Conservation (phyloP, 495 filamentous ascomycete genomes). For the Lepraria neglecta region DNA sequence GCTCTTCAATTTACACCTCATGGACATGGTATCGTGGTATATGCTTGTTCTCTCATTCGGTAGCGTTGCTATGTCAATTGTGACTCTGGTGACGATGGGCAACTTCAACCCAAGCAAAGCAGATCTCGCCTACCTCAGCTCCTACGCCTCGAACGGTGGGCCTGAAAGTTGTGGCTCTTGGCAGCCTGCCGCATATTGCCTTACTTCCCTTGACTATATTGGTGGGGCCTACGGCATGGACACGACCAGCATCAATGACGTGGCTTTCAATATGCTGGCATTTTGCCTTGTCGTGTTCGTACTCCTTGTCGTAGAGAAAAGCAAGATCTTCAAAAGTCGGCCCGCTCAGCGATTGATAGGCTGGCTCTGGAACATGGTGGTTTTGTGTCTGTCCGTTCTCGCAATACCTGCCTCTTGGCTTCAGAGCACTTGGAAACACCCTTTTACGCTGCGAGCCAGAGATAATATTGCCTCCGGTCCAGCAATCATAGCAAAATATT, state of each 20-base stretch:
- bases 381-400: neutral
- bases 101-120: constrained; percentile 10
- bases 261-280: neutral
- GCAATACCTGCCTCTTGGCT: neutral
- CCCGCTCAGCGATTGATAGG: neutral
- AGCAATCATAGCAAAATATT: too few relatives aligned
- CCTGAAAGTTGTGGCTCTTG: constrained; percentile 11
- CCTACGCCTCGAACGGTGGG: constrained; percentile 2
- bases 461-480: too few relatives aligned
- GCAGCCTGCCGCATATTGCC: constrained; percentile 10
- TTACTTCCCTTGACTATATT: neutral
- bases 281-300: constrained; percentile 11
- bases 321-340: neutral
- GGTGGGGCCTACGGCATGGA: too few relatives aligned
- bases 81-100: constrained; percentile 21
- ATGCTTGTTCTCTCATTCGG: constrained; percentile 19
- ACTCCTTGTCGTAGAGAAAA: neutral
- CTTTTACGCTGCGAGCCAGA: too few relatives aligned
- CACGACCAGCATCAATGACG: too few relatives aligned
- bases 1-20: constrained; percentile 21
- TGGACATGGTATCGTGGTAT: constrained; percentile 28
- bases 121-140: constrained; percentile 2
- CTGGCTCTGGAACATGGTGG: neutral
- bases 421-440: too few relatives aligned
- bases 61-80: constrained; percentile 22